phyloP scores from a whole-genome alignment of 768 basidiomycete species.

The Naganishia vaughanmartiniae region DNA sequence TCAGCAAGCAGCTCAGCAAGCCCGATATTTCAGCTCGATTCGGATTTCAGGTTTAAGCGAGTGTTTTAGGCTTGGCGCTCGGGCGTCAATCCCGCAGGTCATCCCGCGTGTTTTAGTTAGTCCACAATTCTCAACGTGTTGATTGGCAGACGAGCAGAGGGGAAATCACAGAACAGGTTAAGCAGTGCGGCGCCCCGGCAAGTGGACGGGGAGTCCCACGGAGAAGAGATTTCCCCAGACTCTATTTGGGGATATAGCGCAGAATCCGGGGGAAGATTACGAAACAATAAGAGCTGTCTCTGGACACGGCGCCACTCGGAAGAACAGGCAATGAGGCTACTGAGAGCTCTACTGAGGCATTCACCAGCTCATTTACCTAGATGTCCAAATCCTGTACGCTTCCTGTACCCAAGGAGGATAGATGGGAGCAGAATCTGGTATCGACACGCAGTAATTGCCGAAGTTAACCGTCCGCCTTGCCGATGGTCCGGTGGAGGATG shows the following conservation, averaged over 20 bases:
- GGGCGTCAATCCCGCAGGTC: not conserved
- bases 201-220: not conserved
- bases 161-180: not conserved
- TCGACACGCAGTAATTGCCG: too few relatives aligned
- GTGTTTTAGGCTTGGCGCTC: not conserved
- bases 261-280: not conserved
- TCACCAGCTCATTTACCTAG: too few relatives aligned
- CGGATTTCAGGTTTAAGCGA: constrained; percentile 5
- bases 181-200: not conserved
- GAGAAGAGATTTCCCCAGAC: constrained; percentile 5
- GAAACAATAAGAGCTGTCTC: too few relatives aligned
- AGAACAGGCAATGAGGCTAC: too few relatives aligned
- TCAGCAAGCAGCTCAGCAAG: too few relatives aligned
- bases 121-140: not conserved
- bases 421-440: too few relatives aligned
- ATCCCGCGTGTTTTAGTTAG: not conserved
- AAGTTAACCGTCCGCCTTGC: too few relatives aligned
- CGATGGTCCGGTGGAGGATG: too few relatives aligned
- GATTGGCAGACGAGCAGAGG: not conserved
- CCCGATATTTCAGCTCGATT: constrained; percentile 5
- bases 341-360: too few relatives aligned
- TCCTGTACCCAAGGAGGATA: too few relatives aligned
- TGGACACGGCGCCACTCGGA: too few relatives aligned
- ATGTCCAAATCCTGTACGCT: too few relatives aligned
- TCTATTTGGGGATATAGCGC: not conserved